Evolutionary conservation across 495 filamentous ascomycete species (phyloP).

Genomic region (Penicillium steckii): DNA sequence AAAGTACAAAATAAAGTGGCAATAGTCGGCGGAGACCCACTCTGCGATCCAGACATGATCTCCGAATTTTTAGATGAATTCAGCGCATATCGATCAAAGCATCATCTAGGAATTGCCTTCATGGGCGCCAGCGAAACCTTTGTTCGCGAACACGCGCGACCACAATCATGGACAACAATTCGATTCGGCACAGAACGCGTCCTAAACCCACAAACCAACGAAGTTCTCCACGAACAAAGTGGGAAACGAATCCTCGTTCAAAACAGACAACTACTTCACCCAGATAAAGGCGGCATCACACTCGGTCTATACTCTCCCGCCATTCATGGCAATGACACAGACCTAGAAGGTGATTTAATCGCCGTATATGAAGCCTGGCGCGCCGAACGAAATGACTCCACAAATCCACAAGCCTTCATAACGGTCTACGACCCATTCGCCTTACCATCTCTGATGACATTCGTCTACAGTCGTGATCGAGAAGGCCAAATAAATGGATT

Average conservation of each 20-base stretch:
- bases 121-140: constrained; percentile 37
- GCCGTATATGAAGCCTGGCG: constrained; percentile 43
- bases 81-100: constrained; percentile 25
- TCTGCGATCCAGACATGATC: constrained; percentile 27
- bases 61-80: constrained; percentile 35
- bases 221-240: constrained; percentile 34
- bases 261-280: constrained; percentile 36
- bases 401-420: constrained; percentile 37
- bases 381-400: constrained; percentile 26
- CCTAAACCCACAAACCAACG: constrained; percentile 40
- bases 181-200: constrained; percentile 42
- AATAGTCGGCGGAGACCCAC: constrained; percentile 40
- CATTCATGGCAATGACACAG: constrained; percentile 21
- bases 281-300: constrained; percentile 30
- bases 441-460: constrained; percentile 41
- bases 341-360: constrained; percentile 31
- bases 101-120: constrained; percentile 33
- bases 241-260: constrained; percentile 39
- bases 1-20: constrained; percentile 38
- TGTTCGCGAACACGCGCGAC: constrained; percentile 19
- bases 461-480: constrained; percentile 37
- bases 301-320: constrained; percentile 36
- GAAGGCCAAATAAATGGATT: constrained; percentile 36
- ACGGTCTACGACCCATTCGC: constrained; percentile 45
- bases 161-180: constrained; percentile 35